These are phyloP conservation scores for Nephelium lappaceum DNA, from an alignment of 345 rosid species.

Conservation along the genomic window DNA sequence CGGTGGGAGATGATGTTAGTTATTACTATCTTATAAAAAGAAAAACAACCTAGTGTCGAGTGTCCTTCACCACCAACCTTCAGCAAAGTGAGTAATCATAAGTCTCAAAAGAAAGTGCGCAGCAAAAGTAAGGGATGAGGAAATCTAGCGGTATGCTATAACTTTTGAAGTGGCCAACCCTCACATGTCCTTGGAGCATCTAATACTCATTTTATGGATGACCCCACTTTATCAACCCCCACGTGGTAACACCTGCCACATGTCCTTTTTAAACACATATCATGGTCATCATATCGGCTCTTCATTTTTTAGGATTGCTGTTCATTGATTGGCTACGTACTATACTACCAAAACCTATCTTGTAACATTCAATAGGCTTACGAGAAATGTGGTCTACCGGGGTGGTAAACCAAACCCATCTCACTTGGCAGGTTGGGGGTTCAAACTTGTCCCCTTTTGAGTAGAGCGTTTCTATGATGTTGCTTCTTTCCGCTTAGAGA, in stretches of 20 bases:
- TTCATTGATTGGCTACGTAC: background rate
- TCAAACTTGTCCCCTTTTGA: no score
- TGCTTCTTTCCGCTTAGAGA: no score
- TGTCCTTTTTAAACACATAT: background rate
- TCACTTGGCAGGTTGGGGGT: no score
- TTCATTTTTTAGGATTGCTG: background rate
- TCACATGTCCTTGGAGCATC: constrained; percentile 7
- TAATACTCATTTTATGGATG: background rate
- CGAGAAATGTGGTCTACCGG: no score
- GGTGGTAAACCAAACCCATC: no score
- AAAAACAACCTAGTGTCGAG: no score
- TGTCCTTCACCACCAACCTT: no score
- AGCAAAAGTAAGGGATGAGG: background rate
- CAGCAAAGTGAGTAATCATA: no score
- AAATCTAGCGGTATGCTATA: background rate
- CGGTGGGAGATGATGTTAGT: no score
- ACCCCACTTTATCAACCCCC: constrained; percentile 15
- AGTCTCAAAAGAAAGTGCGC: background rate
- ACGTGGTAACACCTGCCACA: constrained; percentile 14
- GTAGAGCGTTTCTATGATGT: no score
- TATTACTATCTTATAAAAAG: no score
- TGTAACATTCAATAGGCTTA: background rate
- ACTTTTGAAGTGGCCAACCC: constrained; percentile 2
- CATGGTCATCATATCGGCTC: no score
- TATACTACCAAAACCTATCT: background rate